Conservation (phyloP, 108 stramenopile genomes). For the Pseudonitzschia delicatissima region DNA sequence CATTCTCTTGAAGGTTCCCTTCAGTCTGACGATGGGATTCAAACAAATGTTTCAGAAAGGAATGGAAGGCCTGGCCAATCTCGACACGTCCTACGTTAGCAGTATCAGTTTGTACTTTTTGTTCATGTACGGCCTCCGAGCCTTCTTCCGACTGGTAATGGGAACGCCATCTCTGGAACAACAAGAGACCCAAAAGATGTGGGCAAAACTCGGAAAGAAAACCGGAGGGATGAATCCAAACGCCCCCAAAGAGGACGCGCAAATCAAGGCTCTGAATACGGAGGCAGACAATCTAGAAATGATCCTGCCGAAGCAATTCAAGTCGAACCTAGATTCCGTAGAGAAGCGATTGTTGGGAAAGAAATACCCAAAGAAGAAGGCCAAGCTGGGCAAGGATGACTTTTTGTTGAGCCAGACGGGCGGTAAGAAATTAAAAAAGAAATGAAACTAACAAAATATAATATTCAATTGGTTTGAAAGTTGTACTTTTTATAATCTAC, state of each 20-base stretch:
- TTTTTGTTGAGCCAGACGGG: conserved; percentile 17
- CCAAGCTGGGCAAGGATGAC: conserved; percentile 17
- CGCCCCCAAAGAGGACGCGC: conserved; percentile 29
- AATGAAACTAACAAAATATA: conserved; percentile 12
- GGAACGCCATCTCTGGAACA: conserved; percentile 80
- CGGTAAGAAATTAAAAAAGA: conserved; percentile 15
- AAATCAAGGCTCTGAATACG: conserved; percentile 45
- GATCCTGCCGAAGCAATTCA: conserved; percentile 54
- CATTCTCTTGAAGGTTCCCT: conserved; percentile 94
- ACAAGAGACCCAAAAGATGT: conserved; percentile 48
- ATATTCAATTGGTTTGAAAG: too few species aligned
- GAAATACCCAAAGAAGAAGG: conserved; percentile 64
- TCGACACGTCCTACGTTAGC: conserved; percentile 93
- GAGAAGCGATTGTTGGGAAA: conserved; percentile 71
- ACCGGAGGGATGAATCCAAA: conserved; percentile 30
- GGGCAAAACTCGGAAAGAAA: conserved; percentile 46
- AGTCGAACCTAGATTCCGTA: conserved; percentile 60
- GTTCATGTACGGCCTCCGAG: conserved; percentile 94
- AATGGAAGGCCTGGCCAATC: conserved; percentile 72
- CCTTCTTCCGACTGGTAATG: conserved; percentile 87
- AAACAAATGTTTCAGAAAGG: conserved; percentile 98
- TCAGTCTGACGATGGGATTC: conserved; percentile 92
- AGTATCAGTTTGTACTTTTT: conserved; percentile 95
- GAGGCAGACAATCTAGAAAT: conserved; percentile 90
- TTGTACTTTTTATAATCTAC: not conserved